A percentile compares a stretch with the other conserved stretches of the same genome.
These are phyloP conservation scores for Zygnema cylindricum DNA, from an alignment of 139 green algal species.

Conservation along the genomic window DNA sequence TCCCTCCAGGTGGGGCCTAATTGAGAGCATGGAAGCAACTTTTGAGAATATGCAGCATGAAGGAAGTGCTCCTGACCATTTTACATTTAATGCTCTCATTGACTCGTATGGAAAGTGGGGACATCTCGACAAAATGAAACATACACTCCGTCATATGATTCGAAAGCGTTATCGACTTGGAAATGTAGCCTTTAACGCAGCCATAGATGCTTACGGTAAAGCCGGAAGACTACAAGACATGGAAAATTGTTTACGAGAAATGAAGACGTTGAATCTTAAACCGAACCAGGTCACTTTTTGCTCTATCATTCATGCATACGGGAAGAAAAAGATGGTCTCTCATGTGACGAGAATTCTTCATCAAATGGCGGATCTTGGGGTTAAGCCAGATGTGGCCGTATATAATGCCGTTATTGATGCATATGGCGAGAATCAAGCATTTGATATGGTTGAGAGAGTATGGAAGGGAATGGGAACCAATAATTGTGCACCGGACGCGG, in stretches of 20 bases:
- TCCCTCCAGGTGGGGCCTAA: neutral
- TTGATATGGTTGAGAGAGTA: neutral
- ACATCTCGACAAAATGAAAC: conserved; percentile 4
- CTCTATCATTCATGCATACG: conserved; percentile 17
- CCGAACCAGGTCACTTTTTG: neutral
- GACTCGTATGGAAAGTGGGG: conserved; percentile 26
- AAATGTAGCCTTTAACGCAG: neutral
- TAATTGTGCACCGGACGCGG: neutral
- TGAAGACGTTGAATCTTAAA: neutral
- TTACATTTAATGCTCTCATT: conserved; percentile 27
- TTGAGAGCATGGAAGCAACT: conserved; percentile 29
- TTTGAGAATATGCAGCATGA: conserved; percentile 39
- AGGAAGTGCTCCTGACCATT: conserved; percentile 10
- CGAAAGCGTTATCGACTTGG: neutral
- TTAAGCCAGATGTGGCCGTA: neutral
- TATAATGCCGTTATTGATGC: conserved; percentile 18
- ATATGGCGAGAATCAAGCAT: neutral
- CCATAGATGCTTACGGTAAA: conserved; percentile 3
- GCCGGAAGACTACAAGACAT: conserved; percentile 3
- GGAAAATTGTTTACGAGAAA: neutral
- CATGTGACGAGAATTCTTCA: neutral
- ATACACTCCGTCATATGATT: conserved; percentile 12
- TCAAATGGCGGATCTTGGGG: neutral
- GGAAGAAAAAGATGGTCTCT: neutral
- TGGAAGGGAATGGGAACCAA: neutral